phyloP scores from a whole-genome alignment of 2,329 filamentous ascomycete species.

The Phialophora macrospora region DNA sequence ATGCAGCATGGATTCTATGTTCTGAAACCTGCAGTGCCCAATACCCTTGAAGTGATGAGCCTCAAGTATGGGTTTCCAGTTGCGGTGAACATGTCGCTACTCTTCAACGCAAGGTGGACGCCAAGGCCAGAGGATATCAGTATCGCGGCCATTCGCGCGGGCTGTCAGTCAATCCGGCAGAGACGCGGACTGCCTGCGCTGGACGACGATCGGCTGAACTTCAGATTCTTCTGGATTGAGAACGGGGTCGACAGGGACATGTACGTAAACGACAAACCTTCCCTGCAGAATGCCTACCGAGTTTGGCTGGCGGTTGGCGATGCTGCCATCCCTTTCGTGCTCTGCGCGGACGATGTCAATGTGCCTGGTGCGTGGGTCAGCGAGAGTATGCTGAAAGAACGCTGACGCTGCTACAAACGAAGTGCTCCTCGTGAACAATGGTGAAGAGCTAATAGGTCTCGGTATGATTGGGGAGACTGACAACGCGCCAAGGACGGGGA shows the following conservation, averaged over 20 bases:
- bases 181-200: neutral
- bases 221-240: conserved; percentile 2
- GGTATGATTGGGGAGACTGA: too few species aligned
- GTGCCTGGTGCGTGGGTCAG: neutral
- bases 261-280: neutral
- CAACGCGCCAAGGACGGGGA: neutral
- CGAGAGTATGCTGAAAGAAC: neutral
- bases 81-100: neutral
- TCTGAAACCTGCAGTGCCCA: conserved; percentile 4
- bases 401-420: neutral
- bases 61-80: conserved; percentile 1
- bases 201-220: neutral
- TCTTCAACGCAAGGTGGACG: neutral
- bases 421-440: neutral
- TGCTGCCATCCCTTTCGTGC: conserved; percentile 5
- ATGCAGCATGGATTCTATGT: neutral
- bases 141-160: neutral
- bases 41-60: conserved; percentile 3
- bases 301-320: conserved; percentile 2
- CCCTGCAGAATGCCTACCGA: neutral
- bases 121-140: neutral
- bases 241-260: neutral
- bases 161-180: neutral
- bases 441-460: neutral
- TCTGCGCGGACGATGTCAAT: neutral